Percentiles rank a stretch among this genome's conserved stretches.
Evolutionary conservation across 371 early-diverging fungal genomes (phyloP).

Genomic region (Mortierella sp.): DNA sequence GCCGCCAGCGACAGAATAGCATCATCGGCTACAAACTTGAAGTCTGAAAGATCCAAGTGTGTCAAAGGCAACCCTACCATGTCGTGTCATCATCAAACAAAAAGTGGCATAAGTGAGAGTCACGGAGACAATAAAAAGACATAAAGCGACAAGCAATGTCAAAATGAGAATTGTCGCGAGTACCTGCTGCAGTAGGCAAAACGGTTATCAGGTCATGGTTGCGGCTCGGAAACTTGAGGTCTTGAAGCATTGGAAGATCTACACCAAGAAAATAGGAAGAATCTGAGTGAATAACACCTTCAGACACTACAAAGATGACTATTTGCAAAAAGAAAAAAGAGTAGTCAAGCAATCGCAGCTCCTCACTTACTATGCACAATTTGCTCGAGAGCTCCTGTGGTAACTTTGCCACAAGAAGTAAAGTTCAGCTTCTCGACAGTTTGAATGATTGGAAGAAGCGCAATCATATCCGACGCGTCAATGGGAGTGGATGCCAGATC

Average conservation of each 20-base stretch:
- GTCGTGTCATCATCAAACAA: neutral
- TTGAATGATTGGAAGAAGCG: slow-evolving; percentile 6
- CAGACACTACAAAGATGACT: neutral
- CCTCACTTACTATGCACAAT: slow-evolving; percentile 20
- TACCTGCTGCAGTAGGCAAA: slow-evolving; percentile 41
- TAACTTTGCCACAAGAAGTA: slow-evolving; percentile 22
- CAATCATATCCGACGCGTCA: slow-evolving; percentile 17
- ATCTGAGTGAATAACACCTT: neutral
- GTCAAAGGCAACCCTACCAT: slow-evolving; percentile 35
- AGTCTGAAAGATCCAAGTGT: slow-evolving; percentile 44
- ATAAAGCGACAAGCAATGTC: neutral
- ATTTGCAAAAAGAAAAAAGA: neutral
- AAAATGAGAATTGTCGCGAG: neutral
- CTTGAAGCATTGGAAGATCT: slow-evolving; percentile 19
- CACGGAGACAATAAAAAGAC: neutral
- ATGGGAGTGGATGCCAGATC: slow-evolving; percentile 38
- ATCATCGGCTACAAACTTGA: slow-evolving; percentile 37
- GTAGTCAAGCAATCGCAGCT: too few relatives aligned
- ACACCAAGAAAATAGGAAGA: neutral
- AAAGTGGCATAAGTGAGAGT: neutral
- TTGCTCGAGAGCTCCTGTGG: slow-evolving; percentile 14
- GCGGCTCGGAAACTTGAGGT: slow-evolving; percentile 42
- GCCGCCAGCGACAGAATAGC: slow-evolving; percentile 32
- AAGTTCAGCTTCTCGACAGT: slow-evolving; percentile 32
- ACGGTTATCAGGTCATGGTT: slow-evolving; percentile 33